phyloP scores from a whole-genome alignment of 371 early-diverging fungal genomes.

The Mucor mucedo region DNA sequence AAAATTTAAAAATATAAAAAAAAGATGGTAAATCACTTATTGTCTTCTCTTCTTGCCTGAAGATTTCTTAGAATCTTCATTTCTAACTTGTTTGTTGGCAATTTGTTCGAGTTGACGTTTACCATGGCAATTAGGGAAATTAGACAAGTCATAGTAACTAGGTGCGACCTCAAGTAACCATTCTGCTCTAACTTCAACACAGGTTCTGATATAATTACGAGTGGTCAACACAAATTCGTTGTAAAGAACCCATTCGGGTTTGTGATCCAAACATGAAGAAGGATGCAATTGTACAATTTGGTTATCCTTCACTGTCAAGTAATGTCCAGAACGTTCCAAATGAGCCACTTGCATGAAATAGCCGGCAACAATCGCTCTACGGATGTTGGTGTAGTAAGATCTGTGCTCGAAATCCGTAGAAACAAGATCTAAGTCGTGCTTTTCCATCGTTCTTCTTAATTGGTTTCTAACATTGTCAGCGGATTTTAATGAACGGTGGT shows the following conservation, averaged over 20 bases:
- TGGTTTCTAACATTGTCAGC: slow-evolving; percentile 94
- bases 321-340: slow-evolving; percentile 86
- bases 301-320: slow-evolving; percentile 95
- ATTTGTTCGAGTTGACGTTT: slow-evolving; percentile 78
- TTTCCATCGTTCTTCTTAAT: slow-evolving; percentile 84
- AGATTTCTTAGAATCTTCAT: slow-evolving; percentile 38
- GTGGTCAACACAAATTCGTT: slow-evolving; percentile 98
- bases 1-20: no score
- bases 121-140: slow-evolving; percentile 92
- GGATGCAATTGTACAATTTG: slow-evolving; percentile 97
- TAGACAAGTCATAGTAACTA: slow-evolving; percentile 71
- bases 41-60: slow-evolving; percentile 42
- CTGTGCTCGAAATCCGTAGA: slow-evolving; percentile 78
- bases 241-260: slow-evolving; percentile 97
- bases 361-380: slow-evolving; percentile 86
- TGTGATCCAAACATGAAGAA: slow-evolving; percentile 82
- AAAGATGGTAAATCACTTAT: slow-evolving; percentile 4
- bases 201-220: slow-evolving; percentile 94
- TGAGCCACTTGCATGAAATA: slow-evolving; percentile 99
- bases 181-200: slow-evolving; percentile 86
- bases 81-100: slow-evolving; percentile 44
- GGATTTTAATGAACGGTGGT: slow-evolving; percentile 82
- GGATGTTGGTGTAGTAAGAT: slow-evolving; percentile 83
- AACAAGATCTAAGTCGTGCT: slow-evolving; percentile 70
- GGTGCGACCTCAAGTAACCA: slow-evolving; percentile 94